Percentiles rank a stretch among this genome's conserved stretches.
phyloP scores from a whole-genome alignment of 805 yeast species.

The Kuraishia borneana region DNA sequence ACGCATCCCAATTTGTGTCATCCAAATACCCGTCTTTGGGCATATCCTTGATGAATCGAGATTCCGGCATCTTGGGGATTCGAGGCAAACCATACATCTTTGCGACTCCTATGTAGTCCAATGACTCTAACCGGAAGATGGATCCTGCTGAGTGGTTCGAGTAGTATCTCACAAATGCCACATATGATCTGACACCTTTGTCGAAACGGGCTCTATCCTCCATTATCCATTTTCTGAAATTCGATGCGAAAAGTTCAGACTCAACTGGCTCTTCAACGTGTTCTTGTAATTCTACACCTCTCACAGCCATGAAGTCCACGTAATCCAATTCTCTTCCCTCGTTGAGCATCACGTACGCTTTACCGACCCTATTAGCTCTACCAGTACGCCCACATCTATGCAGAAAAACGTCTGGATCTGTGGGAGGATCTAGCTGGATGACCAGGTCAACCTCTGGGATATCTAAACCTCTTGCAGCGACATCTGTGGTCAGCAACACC shows the following conservation, averaged over 20 bases:
- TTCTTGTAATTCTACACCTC: slow-evolving; percentile 42
- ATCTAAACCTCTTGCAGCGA: slow-evolving; percentile 97
- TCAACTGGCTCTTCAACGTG: slow-evolving; percentile 10
- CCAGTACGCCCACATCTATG: slow-evolving; percentile 97
- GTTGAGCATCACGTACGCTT: slow-evolving; percentile 63
- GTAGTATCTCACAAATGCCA: slow-evolving; percentile 74
- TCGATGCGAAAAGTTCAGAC: slow-evolving; percentile 15
- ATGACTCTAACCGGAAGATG: slow-evolving; percentile 61
- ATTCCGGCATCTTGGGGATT: slow-evolving; percentile 93
- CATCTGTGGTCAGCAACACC: slow-evolving; percentile 85
- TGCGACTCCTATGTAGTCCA: slow-evolving; percentile 68
- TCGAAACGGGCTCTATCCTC: slow-evolving; percentile 78
- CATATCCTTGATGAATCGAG: slow-evolving; percentile 35
- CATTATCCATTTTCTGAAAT: slow-evolving; percentile 43
- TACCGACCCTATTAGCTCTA: slow-evolving; percentile 77
- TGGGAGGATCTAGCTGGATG: slow-evolving; percentile 90
- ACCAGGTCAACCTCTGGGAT: slow-evolving; percentile 88
- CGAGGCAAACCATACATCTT: slow-evolving; percentile 70
- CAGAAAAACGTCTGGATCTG: slow-evolving; percentile 81
- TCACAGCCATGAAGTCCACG: slow-evolving; percentile 69
- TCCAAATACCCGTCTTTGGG: slow-evolving; percentile 72
- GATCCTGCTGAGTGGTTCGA: slow-evolving; percentile 83
- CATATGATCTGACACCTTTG: slow-evolving; percentile 66
- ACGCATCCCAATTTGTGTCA: slow-evolving; percentile 52
- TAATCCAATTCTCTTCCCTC: slow-evolving; percentile 74